phyloP scores from a whole-genome alignment of 768 basidiomycete species.

The Sarcodon sp. region DNA sequence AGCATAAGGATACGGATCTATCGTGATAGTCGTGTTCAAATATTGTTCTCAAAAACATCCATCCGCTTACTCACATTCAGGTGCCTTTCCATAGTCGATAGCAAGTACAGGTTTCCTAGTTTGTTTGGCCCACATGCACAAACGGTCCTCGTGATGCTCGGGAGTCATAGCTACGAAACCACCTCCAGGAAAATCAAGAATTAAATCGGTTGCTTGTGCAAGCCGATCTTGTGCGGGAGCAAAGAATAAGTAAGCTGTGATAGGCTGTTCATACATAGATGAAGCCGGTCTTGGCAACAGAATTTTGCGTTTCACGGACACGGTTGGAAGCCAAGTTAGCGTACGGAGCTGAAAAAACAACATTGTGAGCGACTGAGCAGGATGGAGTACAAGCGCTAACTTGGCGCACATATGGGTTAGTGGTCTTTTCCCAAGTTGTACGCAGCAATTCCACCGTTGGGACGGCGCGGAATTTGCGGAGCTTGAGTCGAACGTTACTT shows the following conservation, averaged over 20 bases:
- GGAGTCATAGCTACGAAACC: slow-evolving; percentile 96
- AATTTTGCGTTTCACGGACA: slow-evolving; percentile 62
- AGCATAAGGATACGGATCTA: slow-evolving; percentile 95
- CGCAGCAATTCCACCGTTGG: slow-evolving; percentile 96
- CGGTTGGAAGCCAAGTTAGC: slow-evolving; percentile 40
- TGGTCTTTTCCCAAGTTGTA: slow-evolving; percentile 93
- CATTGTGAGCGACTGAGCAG: background rate
- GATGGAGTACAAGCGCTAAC: background rate
- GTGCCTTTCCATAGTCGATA: slow-evolving; percentile 93
- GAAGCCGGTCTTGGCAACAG: slow-evolving; percentile 69
- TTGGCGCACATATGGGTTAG: slow-evolving; percentile 72
- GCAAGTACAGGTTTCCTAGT: slow-evolving; percentile 73
- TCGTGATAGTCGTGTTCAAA: background rate
- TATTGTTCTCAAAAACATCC: slow-evolving; percentile 3
- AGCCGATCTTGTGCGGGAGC: slow-evolving; percentile 53
- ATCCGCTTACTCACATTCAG: slow-evolving; percentile 58
- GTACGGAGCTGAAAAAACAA: slow-evolving; percentile 44
- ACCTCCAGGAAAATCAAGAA: slow-evolving; percentile 91
- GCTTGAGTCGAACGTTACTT: slow-evolving; percentile 26
- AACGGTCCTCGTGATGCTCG: slow-evolving; percentile 90
- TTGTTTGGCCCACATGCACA: slow-evolving; percentile 72
- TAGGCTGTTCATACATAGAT: slow-evolving; percentile 71
- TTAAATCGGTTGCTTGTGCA: slow-evolving; percentile 58
- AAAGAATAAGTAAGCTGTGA: slow-evolving; percentile 78
- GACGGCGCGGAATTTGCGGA: slow-evolving; percentile 83